phyloP scores from a whole-genome alignment of 257 asterid genomes.

The Gardenia jasminoides region DNA sequence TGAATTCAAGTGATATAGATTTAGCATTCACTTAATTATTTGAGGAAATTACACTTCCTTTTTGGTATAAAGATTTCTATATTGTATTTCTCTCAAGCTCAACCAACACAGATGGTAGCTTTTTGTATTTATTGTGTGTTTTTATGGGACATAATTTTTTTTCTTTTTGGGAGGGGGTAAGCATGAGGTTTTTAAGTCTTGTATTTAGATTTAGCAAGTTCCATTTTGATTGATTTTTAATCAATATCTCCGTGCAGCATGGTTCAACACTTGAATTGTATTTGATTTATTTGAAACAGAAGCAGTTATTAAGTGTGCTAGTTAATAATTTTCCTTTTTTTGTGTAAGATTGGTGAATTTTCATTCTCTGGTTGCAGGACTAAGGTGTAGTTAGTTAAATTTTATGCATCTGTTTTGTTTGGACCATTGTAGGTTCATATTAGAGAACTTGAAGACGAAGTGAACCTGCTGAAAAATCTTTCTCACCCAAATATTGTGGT shows the following conservation, averaged over 20 bases:
- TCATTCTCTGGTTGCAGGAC: neutral
- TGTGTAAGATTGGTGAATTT: neutral
- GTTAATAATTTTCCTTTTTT: neutral
- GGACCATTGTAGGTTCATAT: conserved; percentile 64
- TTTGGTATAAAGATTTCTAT: neutral
- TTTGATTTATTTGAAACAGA: neutral
- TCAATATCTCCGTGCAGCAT: neutral
- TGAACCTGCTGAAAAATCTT: conserved; percentile 85
- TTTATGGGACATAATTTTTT: neutral
- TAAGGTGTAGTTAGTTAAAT: too few species aligned
- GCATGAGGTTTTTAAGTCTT: neutral
- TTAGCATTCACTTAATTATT: neutral
- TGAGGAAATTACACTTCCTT: neutral
- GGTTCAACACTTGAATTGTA: neutral
- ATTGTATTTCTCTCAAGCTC: too few species aligned
- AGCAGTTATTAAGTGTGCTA: neutral
- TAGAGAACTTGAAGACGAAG: conserved; percentile 96
- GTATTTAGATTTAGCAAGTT: neutral
- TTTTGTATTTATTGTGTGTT: neutral
- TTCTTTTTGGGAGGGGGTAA: neutral
- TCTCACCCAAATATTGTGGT: conserved; percentile 97
- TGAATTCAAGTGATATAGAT: neutral
- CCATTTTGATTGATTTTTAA: neutral
- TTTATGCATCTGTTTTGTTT: conserved; percentile 1
- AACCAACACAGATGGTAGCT: neutral